Conservation (phyloP, 371 early-diverging fungal genomes). For the Pancytospora philotis region DNA sequence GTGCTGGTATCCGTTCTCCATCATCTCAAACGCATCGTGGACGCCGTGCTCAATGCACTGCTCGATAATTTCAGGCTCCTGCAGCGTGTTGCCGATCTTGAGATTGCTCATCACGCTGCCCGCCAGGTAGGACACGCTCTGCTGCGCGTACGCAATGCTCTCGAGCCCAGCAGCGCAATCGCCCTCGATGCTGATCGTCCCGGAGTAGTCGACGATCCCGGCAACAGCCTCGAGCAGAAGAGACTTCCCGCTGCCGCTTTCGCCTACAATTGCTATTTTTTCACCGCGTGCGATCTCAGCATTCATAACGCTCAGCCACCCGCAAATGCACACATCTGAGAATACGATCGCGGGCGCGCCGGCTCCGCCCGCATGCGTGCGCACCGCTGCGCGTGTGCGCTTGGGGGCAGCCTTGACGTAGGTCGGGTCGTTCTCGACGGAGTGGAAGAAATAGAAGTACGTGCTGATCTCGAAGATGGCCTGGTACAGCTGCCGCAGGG, state of each 20-base stretch:
- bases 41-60: slow-evolving; percentile 66
- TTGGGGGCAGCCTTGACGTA: background rate
- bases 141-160: slow-evolving; percentile 71
- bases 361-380: background rate
- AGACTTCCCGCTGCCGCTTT: slow-evolving; percentile 56
- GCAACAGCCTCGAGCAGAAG: slow-evolving; percentile 53
- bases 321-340: too few species aligned
- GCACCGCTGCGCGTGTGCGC: background rate
- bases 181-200: slow-evolving; percentile 49
- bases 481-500: background rate
- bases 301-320: too few species aligned
- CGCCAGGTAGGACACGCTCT: slow-evolving; percentile 68
- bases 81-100: slow-evolving; percentile 61
- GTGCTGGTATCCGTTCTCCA: slow-evolving; percentile 62
- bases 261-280: slow-evolving; percentile 66
- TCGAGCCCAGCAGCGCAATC: slow-evolving; percentile 64
- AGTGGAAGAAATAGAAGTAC: background rate
- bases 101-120: slow-evolving; percentile 70
- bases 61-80: slow-evolving; percentile 61
- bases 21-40: slow-evolving; percentile 42
- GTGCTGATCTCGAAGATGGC: background rate
- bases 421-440: background rate
- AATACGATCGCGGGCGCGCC: slow-evolving; percentile 13
- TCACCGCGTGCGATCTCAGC: slow-evolving; percentile 46
- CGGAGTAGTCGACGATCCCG: slow-evolving; percentile 61